phyloP scores from a whole-genome alignment of 495 filamentous ascomycete genomes.

The Daldinia bambusicola region DNA sequence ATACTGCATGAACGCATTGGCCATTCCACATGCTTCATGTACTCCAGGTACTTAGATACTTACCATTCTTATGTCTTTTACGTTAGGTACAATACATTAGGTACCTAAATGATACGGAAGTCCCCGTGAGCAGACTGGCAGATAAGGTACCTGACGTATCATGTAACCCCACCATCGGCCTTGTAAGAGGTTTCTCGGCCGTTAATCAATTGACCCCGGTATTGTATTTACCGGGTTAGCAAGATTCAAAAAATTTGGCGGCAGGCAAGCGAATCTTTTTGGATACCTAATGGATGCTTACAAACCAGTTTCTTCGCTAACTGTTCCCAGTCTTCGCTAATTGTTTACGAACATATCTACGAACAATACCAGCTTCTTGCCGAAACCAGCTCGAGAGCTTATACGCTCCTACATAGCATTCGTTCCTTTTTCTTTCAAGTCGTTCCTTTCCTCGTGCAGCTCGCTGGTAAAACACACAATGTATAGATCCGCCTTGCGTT shows the following conservation, averaged over 20 bases:
- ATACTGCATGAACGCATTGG: neutral
- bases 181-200: neutral
- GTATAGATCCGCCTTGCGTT: constrained; percentile 70
- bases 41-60: no score
- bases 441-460: constrained; percentile 11
- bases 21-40: no score
- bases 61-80: no score
- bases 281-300: neutral
- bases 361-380: neutral
- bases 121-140: no score
- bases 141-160: neutral
- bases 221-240: neutral
- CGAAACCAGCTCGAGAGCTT: constrained; percentile 9
- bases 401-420: constrained; percentile 10
- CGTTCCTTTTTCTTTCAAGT: constrained; percentile 12
- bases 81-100: neutral
- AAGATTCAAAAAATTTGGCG: neutral
- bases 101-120: no score
- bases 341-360: no score
- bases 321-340: neutral
- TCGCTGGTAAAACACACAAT: constrained; percentile 53
- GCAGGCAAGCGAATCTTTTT: neutral
- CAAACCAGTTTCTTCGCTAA: neutral
- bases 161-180: neutral
- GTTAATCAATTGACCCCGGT: neutral